phyloP scores from a whole-genome alignment of 768 basidiomycete species.

The Boletus rufocinnamomeus region DNA sequence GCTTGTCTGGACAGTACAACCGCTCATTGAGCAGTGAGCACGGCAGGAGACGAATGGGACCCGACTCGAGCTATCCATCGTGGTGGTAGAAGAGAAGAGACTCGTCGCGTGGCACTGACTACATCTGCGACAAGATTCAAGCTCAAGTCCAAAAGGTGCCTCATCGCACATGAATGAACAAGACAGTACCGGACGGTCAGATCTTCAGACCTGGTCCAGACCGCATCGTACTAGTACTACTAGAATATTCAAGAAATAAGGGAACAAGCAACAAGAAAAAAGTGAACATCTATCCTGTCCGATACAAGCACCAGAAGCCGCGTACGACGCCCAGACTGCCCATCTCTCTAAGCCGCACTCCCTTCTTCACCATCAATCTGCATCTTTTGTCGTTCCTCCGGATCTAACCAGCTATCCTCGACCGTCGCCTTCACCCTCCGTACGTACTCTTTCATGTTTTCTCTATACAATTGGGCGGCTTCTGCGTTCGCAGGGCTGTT shows the following conservation, averaged over 20 bases:
- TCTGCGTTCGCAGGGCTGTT: slow-evolving; percentile 98
- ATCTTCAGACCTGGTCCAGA: too few relatives aligned
- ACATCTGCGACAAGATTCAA: neutral
- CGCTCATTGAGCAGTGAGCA: neutral
- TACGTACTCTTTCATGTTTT: slow-evolving; percentile 99
- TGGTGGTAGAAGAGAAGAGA: neutral
- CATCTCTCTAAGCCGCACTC: neutral
- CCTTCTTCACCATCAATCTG: slow-evolving; percentile 37
- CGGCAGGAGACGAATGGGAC: neutral
- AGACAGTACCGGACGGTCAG: neutral
- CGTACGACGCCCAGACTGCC: neutral
- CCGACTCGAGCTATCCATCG: neutral
- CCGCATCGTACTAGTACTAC: neutral
- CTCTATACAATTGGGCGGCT: slow-evolving; percentile 93
- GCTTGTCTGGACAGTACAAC: neutral
- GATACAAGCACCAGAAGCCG: neutral
- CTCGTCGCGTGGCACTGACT: neutral
- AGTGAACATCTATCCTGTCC: slow-evolving; percentile 2
- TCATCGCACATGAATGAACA: neutral
- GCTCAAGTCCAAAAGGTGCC: neutral
- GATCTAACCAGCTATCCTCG: slow-evolving; percentile 93
- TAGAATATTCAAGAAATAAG: slow-evolving; percentile 1
- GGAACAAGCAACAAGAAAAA: slow-evolving; percentile 6
- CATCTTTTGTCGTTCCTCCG: slow-evolving; percentile 64
- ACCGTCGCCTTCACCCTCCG: slow-evolving; percentile 90